Evolutionary conservation across 1,139 yeast species (phyloP).

Genomic region (Suhomyces maxii): DNA sequence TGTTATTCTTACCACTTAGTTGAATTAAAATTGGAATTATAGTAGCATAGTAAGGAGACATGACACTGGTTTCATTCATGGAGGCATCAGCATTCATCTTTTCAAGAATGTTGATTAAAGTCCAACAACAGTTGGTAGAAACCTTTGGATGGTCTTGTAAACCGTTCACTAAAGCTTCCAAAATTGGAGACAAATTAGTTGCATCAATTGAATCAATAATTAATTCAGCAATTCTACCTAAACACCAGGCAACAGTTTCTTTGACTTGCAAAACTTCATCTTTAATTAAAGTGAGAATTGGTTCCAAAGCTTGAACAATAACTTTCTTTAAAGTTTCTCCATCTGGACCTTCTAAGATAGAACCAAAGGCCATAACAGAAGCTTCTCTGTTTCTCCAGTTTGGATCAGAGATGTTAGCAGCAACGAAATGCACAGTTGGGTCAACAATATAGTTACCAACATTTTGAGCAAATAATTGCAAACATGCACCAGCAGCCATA

Average conservation of each 20-base stretch:
- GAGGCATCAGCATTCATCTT: slow-evolving; percentile 69
- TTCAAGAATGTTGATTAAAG: slow-evolving; percentile 86
- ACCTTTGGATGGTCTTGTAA: slow-evolving; percentile 89
- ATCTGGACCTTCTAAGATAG: slow-evolving; percentile 94
- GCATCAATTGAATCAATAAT: slow-evolving; percentile 77
- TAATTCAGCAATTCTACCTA: slow-evolving; percentile 91
- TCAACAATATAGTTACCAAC: slow-evolving; percentile 84
- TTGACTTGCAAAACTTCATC: slow-evolving; percentile 83
- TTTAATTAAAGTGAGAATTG: slow-evolving; percentile 69
- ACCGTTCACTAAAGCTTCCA: slow-evolving; percentile 74
- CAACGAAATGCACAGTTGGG: slow-evolving; percentile 83
- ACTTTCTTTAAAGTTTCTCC: slow-evolving; percentile 63
- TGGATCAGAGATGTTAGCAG: slow-evolving; percentile 57
- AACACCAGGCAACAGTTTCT: slow-evolving; percentile 98
- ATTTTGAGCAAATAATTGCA: slow-evolving; percentile 89
- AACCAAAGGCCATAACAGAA: slow-evolving; percentile 98
- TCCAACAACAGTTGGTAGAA: slow-evolving; percentile 96
- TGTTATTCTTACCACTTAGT: slow-evolving; percentile 70
- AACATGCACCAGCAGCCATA: slow-evolving; percentile 98
- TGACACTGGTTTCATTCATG: slow-evolving; percentile 53
- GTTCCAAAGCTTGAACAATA: slow-evolving; percentile 78
- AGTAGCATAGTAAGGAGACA: slow-evolving; percentile 71
- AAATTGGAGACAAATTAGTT: slow-evolving; percentile 63
- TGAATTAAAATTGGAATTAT: slow-evolving; percentile 70
- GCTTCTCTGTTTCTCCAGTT: slow-evolving; percentile 92